Evolutionary conservation across 441 rosid species (phyloP).

Genomic region (Isatis lusitanica): DNA sequence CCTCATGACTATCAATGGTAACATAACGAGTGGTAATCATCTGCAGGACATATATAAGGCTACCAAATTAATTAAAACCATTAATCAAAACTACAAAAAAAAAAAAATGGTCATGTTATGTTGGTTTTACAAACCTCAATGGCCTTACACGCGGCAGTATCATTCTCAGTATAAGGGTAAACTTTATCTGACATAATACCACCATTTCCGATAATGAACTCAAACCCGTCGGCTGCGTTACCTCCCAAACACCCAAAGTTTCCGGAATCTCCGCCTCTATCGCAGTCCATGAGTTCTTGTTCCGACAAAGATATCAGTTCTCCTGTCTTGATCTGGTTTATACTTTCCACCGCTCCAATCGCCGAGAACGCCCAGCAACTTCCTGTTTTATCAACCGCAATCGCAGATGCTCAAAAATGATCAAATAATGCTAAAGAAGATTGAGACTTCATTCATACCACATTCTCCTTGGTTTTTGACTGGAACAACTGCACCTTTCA

Average conservation of each 20-base stretch:
- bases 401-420: too few species aligned
- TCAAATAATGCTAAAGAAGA: neutral
- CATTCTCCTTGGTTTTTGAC: constrained; percentile 59
- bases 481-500: constrained; percentile 41
- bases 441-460: constrained; percentile 30
- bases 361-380: constrained; percentile 67
- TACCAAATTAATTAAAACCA: neutral
- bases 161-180: constrained; percentile 43
- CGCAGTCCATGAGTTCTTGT: constrained; percentile 56
- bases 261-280: constrained; percentile 22
- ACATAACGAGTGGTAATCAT: constrained; percentile 47
- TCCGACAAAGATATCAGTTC: constrained; percentile 48
- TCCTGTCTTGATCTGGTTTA: constrained; percentile 52
- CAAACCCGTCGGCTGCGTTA: constrained; percentile 48
- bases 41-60: neutral
- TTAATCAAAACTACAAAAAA: neutral
- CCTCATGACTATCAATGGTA: constrained; percentile 47
- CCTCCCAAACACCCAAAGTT: constrained; percentile 57
- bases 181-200: constrained; percentile 43
- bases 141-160: constrained; percentile 35
- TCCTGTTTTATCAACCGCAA: constrained; percentile 30
- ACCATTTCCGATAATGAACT: constrained; percentile 40
- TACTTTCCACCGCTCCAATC: constrained; percentile 51
- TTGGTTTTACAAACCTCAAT: constrained; percentile 25
- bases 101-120: neutral